These are phyloP conservation scores for Heimioporus sp. DNA, from an alignment of 768 basidiomycete species.

Conservation along the genomic window DNA sequence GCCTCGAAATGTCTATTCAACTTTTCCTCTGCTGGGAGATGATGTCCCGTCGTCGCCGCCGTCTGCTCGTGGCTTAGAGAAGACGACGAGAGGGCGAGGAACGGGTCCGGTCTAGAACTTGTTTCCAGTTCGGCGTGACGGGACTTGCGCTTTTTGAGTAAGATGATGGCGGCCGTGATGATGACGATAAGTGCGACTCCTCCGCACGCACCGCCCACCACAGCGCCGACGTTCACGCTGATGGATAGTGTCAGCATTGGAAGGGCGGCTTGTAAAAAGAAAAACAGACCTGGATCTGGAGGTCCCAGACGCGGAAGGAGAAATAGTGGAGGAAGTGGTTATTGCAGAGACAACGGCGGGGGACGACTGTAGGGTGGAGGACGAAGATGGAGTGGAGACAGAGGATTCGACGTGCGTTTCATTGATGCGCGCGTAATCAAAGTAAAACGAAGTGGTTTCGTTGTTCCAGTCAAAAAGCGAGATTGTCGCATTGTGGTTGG, in stretches of 20 bases:
- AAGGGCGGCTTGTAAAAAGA: too few relatives aligned
- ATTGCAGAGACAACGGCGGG: too few relatives aligned
- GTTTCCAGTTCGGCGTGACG: neutral
- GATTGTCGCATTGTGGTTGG: slow-evolving; percentile 9
- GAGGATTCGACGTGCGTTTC: slow-evolving; percentile 2
- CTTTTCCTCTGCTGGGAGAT: too few relatives aligned
- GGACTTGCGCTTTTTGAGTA: slow-evolving; percentile 5
- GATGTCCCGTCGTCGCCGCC: too few relatives aligned
- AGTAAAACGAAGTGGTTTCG: slow-evolving; percentile 5
- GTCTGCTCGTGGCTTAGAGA: too few relatives aligned
- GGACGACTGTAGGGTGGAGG: neutral
- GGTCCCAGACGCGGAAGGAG: too few relatives aligned
- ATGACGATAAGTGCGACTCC: slow-evolving; percentile 2
- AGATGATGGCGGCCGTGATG: neutral
- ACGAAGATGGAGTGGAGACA: neutral
- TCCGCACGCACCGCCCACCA: slow-evolving; percentile 8
- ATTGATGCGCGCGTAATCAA: slow-evolving; percentile 15
- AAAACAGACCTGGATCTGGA: neutral
- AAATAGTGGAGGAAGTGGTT: too few relatives aligned
- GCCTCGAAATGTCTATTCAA: too few relatives aligned
- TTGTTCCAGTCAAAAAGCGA: slow-evolving; percentile 9
- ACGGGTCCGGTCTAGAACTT: slow-evolving; percentile 5
- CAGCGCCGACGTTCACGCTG: slow-evolving; percentile 3
- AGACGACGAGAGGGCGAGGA: neutral
- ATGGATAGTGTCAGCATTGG: neutral